These are phyloP conservation scores for Corynascus novoguineensis DNA, from an alignment of 495 filamentous ascomycete genomes.

Conservation along the genomic window DNA sequence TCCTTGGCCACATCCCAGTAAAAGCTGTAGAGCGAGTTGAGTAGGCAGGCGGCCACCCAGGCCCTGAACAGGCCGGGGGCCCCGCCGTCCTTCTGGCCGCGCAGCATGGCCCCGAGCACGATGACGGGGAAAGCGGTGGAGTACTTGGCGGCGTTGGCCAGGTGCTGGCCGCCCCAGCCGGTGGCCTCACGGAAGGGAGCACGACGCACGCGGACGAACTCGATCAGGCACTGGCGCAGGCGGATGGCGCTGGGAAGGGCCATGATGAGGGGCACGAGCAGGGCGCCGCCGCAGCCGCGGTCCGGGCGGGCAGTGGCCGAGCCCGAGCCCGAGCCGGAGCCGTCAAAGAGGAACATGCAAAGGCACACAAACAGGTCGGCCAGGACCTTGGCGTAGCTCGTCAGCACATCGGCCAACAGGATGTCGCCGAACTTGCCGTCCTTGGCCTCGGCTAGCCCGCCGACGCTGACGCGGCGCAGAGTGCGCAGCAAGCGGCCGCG, in stretches of 20 bases:
- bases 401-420: conserved; percentile 88
- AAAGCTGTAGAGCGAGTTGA: conserved; percentile 89
- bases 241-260: conserved; percentile 78
- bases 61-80: conserved; percentile 42
- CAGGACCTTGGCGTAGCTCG: conserved; percentile 86
- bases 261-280: conserved; percentile 74
- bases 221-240: conserved; percentile 85
- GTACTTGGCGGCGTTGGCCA: conserved; percentile 92
- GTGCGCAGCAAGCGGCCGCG: conserved; percentile 68
- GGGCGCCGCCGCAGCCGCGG: conserved; percentile 67
- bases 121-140: conserved; percentile 88
- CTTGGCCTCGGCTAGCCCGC: conserved; percentile 70
- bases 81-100: conserved; percentile 55
- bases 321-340: conserved; percentile 46
- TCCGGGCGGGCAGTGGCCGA: conserved; percentile 76
- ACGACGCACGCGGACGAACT: conserved; percentile 67
- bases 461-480: conserved; percentile 66
- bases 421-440: conserved; percentile 92
- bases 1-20: conserved; percentile 97
- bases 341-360: conserved; percentile 83
- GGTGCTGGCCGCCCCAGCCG: conserved; percentile 73
- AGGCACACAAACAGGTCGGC: conserved; percentile 81
- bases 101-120: conserved; percentile 64
- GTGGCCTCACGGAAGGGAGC: conserved; percentile 39
- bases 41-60: conserved; percentile 57